Percentiles rank a stretch among this genome's conserved stretches.
These are phyloP conservation scores for Penicillium rolfsii DNA, from an alignment of 2,329 filamentous ascomycete genomes.

Conservation along the genomic window DNA sequence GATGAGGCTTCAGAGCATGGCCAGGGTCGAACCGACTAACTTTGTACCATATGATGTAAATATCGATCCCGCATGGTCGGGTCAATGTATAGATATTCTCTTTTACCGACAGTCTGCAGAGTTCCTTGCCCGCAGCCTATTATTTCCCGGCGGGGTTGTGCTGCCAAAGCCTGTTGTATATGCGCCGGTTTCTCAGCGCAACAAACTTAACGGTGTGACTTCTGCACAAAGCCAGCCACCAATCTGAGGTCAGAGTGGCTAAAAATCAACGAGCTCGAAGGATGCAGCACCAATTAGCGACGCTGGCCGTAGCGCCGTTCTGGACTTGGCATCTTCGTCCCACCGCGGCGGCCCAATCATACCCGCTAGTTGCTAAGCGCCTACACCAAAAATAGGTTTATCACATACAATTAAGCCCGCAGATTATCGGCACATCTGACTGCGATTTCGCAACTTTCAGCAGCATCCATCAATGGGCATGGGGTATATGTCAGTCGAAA, in stretches of 20 bases:
- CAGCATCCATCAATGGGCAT: constrained; percentile 7
- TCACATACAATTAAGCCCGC: constrained; percentile 22
- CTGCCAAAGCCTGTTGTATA: constrained; percentile 8
- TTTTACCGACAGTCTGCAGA: constrained; percentile 2
- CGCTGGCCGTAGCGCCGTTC: constrained; percentile 24
- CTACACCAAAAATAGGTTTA: constrained; percentile 30
- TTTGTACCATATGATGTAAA: constrained; percentile 33
- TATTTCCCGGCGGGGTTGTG: constrained; percentile 1
- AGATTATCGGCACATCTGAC: constrained; percentile 2
- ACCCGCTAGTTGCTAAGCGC: constrained; percentile 34
- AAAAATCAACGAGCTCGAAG: neutral
- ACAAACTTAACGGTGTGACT: constrained; percentile 22
- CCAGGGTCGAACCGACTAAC: constrained; percentile 17
- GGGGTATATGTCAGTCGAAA: constrained; percentile 29
- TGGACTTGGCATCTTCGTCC: constrained; percentile 24
- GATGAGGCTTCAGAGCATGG: constrained; percentile 32
- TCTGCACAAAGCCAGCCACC: constrained; percentile 15
- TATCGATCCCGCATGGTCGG: constrained; percentile 14
- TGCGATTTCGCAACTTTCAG: constrained; percentile 6
- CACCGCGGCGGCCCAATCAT: constrained; percentile 28
- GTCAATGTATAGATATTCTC: constrained; percentile 21
- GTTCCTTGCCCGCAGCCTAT: neutral
- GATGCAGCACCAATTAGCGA: constrained; percentile 19
- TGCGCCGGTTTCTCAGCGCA: constrained; percentile 14
- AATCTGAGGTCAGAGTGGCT: constrained; percentile 12